Evolutionary conservation across 2,329 filamentous ascomycete genomes (phyloP).

Genomic region (Dactylellina drechsleri): DNA sequence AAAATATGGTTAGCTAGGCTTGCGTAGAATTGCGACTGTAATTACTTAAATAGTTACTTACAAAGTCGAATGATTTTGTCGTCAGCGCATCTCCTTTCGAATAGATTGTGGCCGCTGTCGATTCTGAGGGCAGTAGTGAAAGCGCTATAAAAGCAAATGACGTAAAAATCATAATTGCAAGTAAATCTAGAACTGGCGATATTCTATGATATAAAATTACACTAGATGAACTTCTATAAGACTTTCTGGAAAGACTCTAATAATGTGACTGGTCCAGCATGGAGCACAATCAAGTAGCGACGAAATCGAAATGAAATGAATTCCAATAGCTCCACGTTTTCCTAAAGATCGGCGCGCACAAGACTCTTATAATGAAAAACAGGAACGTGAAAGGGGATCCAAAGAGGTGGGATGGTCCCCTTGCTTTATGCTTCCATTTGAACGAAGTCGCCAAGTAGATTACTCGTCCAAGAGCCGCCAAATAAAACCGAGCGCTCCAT

Average conservation of each 20-base stretch:
- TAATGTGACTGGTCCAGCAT: no score
- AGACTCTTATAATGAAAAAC: conserved; percentile 26
- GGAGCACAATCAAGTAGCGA: not conserved
- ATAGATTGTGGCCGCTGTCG: conserved; percentile 33
- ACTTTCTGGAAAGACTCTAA: no score
- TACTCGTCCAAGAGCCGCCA: conserved; percentile 19
- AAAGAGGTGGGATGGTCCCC: conserved; percentile 29
- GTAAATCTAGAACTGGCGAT: not conserved
- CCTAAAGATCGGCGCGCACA: conserved; percentile 40
- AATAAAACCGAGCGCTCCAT: conserved; percentile 28
- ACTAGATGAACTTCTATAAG: no score
- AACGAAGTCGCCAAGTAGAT: conserved; percentile 28
- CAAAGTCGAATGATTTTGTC: conserved; percentile 40
- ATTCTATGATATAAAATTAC: not conserved
- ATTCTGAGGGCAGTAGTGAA: conserved; percentile 29
- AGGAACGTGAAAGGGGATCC: conserved; percentile 22
- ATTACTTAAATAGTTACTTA: conserved; percentile 17
- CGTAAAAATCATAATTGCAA: conserved; percentile 33
- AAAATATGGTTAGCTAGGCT: not conserved
- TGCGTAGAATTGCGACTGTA: not conserved
- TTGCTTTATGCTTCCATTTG: conserved; percentile 39
- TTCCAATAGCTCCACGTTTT: conserved; percentile 43
- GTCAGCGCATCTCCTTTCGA: conserved; percentile 21
- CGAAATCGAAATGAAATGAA: conserved; percentile 15
- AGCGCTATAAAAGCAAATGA: conserved; percentile 37